Evolutionary conservation across 257 asterid species (phyloP), one percentile per base, ranked within the genome.

Genomic region (Coffea canephora): DNA sequence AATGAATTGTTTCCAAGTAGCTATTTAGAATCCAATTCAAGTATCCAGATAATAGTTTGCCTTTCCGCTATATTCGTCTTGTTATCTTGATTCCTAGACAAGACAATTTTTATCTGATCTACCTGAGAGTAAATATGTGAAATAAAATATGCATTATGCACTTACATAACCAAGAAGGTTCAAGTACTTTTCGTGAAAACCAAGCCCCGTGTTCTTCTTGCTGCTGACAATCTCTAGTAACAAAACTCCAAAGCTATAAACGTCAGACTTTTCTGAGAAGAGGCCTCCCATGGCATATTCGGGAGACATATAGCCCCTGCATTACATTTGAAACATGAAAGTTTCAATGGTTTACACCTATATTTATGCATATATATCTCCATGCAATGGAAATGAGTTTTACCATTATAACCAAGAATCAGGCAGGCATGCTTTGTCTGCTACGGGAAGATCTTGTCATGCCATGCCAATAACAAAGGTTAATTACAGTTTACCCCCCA

Each of bases 231-330:
- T 86, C 64, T 86, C 89, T 50, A 86, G 57, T 31, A 83, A 39
- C 75, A 83, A 31, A 49, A 86, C 87, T 6, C 87, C 87, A 65
- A 84, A 84, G 82, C 87, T 79, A 45, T 74, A 86, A 27, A 86
- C 86, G 25, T 86, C 87, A 16, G 89, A 86, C 54, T 86, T 86
- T 61, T 79, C 86, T 3, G 87, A 86, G 57, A 83, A 80, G 23
- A 67, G 57, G 18, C 85, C 82, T 71, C 81, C 74, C 83, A 80
- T 80, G 48, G 81, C 88, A 14, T 85, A 80, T 55, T 85, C 84
- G 14, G 86, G 86, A 7, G 86, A 68, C 86, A 85, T 85, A 43
- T 86, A 86, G 21, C 85, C 86, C 3, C 89, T 86, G 85, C 81
- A 59, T 68, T 52, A 10, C 21, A 43, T 3, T 19, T 31, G 66